Conservation (phyloP, 2,329 filamentous ascomycete genomes). For the Colletotrichum orchidophilum region DNA sequence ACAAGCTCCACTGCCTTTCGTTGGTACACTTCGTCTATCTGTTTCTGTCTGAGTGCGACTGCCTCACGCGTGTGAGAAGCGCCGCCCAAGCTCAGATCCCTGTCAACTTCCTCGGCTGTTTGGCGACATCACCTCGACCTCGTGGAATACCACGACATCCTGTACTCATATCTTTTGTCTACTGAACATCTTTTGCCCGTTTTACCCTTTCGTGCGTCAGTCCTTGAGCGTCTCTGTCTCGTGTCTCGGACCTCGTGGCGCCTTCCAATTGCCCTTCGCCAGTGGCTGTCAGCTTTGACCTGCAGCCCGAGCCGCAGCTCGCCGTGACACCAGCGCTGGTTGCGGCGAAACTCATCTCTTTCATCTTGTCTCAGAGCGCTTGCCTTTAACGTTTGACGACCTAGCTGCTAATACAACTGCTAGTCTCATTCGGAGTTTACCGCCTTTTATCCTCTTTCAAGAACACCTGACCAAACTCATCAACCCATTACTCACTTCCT, state of each 20-base stretch:
- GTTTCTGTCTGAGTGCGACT: background rate
- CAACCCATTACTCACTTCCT: background rate
- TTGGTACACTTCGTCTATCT: slow-evolving; percentile 10
- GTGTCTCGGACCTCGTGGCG: slow-evolving; percentile 29
- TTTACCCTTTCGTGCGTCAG: slow-evolving; percentile 21
- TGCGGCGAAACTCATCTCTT: slow-evolving; percentile 32
- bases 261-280: slow-evolving; percentile 8
- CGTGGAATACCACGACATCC: background rate
- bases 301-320: slow-evolving; percentile 26
- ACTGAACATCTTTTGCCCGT: slow-evolving; percentile 33
- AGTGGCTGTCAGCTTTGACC: slow-evolving; percentile 31
- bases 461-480: slow-evolving; percentile 7
- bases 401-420: slow-evolving; percentile 22
- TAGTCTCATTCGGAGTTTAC: slow-evolving; percentile 37
- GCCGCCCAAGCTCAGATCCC: background rate
- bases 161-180: slow-evolving; percentile 26
- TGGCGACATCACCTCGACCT: background rate
- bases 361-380: slow-evolving; percentile 32
- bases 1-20: slow-evolving; percentile 5
- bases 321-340: slow-evolving; percentile 25
- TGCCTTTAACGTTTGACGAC: slow-evolving; percentile 33
- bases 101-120: background rate
- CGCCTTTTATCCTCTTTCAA: slow-evolving; percentile 35
- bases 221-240: slow-evolving; percentile 12
- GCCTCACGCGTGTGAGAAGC: slow-evolving; percentile 12